Percentiles rank a stretch among this genome's conserved stretches.
These are phyloP conservation scores for Ascosphaera apis DNA, from an alignment of 2,329 filamentous ascomycete species.

Conservation along the genomic window DNA sequence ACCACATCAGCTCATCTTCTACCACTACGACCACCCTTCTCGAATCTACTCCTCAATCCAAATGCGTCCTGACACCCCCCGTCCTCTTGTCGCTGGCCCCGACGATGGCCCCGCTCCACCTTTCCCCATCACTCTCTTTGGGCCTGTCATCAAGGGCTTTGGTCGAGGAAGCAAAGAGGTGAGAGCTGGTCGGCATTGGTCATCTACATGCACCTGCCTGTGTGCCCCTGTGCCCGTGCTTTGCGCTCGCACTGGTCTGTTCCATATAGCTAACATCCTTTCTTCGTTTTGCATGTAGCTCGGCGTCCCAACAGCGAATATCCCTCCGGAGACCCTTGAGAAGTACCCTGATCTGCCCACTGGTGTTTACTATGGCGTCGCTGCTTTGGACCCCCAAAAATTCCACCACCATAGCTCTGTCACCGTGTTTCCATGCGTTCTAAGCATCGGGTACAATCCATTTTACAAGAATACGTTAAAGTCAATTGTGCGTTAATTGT, in stretches of 20 bases:
- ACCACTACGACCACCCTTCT: neutral
- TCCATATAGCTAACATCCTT: conserved; percentile 1
- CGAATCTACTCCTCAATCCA: neutral
- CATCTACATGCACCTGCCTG: neutral
- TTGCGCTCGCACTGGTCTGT: too few relatives aligned
- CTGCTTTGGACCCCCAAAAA: conserved; percentile 36
- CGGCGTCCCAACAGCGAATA: conserved; percentile 90
- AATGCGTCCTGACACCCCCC: conserved; percentile 28
- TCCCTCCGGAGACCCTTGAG: conserved; percentile 43
- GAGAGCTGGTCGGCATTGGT: conserved; percentile 7
- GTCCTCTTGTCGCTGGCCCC: conserved; percentile 50
- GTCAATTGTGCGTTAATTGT: conserved; percentile 34
- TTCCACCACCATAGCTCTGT: conserved; percentile 8
- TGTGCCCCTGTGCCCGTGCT: neutral
- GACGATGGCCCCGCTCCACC: conserved; percentile 51
- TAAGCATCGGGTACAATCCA: conserved; percentile 91
- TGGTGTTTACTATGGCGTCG: conserved; percentile 89
- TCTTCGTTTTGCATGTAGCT: conserved; percentile 30
- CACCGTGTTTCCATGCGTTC: conserved; percentile 58
- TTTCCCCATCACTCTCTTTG: conserved; percentile 64
- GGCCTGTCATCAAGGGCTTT: conserved; percentile 78
- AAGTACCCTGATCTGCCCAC: conserved; percentile 36
- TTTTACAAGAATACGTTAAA: conserved; percentile 85
- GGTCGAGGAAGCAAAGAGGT: conserved; percentile 85
- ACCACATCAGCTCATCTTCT: neutral